Conservation (phyloP, 371 early-diverging fungal genomes). For the Dentiscutata heterogama region DNA sequence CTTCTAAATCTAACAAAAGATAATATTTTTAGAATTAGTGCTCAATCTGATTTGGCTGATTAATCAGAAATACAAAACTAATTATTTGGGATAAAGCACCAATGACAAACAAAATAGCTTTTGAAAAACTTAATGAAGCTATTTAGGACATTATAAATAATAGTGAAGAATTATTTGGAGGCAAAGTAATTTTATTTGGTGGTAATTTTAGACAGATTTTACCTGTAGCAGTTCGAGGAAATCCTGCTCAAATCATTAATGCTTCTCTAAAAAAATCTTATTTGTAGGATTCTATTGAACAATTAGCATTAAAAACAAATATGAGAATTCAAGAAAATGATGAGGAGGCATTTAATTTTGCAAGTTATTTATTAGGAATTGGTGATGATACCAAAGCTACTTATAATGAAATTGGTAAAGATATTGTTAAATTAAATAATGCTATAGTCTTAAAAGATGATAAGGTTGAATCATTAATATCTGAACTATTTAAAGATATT, state of each 20-base stretch:
- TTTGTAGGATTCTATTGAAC: neutral
- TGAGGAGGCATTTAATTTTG: neutral
- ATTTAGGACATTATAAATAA: constrained; percentile 49
- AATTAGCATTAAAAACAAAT: constrained; percentile 4
- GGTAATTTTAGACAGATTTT: constrained; percentile 45
- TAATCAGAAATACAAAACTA: constrained; percentile 35
- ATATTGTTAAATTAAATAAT: too few species aligned
- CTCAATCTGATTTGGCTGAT: constrained; percentile 17
- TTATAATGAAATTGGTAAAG: too few species aligned
- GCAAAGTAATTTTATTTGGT: constrained; percentile 43
- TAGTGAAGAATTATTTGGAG: constrained; percentile 40
- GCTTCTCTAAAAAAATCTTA: neutral
- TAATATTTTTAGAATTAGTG: constrained; percentile 41
- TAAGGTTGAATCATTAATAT: too few species aligned
- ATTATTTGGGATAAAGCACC: constrained; percentile 57
- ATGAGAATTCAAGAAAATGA: neutral
- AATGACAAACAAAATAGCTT: constrained; percentile 44
- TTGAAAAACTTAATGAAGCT: constrained; percentile 50
- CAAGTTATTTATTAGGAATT: neutral
- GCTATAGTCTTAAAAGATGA: too few species aligned
- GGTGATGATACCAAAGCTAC: too few species aligned
- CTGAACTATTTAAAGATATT: too few species aligned
- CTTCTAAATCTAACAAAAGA: constrained; percentile 38
- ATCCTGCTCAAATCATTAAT: neutral
- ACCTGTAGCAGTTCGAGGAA: constrained; percentile 7